phyloP scores from a whole-genome alignment of 257 asterid genomes.

The Schizonepeta tenuifolia region DNA sequence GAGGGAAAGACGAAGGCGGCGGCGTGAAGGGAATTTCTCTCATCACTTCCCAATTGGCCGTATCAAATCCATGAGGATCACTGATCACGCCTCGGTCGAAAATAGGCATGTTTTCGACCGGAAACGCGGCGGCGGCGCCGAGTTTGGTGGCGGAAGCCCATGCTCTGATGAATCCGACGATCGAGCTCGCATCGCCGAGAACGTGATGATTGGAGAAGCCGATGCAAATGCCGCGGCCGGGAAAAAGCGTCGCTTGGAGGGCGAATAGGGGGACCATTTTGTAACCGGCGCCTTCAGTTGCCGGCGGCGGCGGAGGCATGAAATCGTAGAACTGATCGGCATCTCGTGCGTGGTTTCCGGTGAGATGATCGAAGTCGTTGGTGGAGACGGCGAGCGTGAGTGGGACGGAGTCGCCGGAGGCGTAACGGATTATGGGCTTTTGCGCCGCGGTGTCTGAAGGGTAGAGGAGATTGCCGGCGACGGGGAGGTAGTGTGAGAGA shows the following conservation, averaged over 20 bases:
- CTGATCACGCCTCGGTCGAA: slow-evolving; percentile 29
- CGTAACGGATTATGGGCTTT: slow-evolving; percentile 46
- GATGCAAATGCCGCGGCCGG: slow-evolving; percentile 46
- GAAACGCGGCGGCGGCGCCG: slow-evolving; percentile 11
- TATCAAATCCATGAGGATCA: slow-evolving; percentile 34
- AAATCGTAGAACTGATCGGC: slow-evolving; percentile 47
- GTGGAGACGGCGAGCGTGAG: slow-evolving; percentile 43
- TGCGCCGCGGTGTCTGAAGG: slow-evolving; percentile 29
- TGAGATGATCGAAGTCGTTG: slow-evolving; percentile 41
- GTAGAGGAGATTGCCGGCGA: slow-evolving; percentile 49
- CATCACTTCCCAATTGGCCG: slow-evolving; percentile 26
- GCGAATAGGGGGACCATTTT: slow-evolving; percentile 43
- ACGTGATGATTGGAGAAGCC: slow-evolving; percentile 50
- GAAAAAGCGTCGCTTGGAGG: slow-evolving; percentile 52
- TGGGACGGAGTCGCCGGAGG: slow-evolving; percentile 47
- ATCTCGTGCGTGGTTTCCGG: slow-evolving; percentile 38
- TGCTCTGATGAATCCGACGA: slow-evolving; percentile 38
- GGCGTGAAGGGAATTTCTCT: slow-evolving; percentile 10
- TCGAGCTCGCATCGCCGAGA: slow-evolving; percentile 48
- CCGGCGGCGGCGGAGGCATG: slow-evolving; percentile 39
- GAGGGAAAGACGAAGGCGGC: slow-evolving; percentile 12
- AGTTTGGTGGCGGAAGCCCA: slow-evolving; percentile 49
- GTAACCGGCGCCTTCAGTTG: slow-evolving; percentile 10
- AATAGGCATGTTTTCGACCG: background rate
- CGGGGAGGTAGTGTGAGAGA: slow-evolving; percentile 53